Percentiles rank a stretch among this genome's conserved stretches.
phyloP scores from a whole-genome alignment of 768 basidiomycete species.

The Mycena amicta region DNA sequence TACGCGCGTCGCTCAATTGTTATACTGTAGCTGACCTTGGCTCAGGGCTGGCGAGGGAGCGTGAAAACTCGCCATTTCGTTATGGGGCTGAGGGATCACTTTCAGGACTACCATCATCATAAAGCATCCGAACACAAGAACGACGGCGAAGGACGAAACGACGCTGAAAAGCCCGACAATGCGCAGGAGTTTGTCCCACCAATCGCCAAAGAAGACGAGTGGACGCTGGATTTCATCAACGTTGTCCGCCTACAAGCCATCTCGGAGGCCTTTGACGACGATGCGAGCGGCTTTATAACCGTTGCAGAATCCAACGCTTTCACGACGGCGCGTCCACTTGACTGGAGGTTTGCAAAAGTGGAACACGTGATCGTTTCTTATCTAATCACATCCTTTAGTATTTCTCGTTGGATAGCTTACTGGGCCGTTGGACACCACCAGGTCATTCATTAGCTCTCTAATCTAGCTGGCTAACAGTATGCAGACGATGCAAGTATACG shows the following conservation, averaged over 20 bases:
- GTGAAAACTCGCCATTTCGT: neutral
- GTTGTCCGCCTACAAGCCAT: neutral
- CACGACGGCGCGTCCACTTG: neutral
- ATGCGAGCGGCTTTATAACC: neutral
- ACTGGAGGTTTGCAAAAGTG: neutral
- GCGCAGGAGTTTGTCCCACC: neutral
- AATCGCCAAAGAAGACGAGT: neutral
- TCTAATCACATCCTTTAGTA: neutral
- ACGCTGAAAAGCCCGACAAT: neutral
- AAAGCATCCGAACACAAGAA: neutral
- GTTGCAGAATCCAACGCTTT: neutral
- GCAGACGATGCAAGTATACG: constrained; percentile 4
- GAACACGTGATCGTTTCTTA: neutral
- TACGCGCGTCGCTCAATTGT: too few relatives aligned
- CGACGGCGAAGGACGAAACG: too few relatives aligned
- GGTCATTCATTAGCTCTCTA: too few relatives aligned
- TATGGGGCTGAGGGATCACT: neutral
- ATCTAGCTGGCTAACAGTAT: too few relatives aligned
- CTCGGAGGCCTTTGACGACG: neutral
- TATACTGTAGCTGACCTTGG: too few relatives aligned
- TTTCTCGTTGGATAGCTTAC: constrained; percentile 16
- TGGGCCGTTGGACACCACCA: constrained; percentile 14
- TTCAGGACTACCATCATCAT: neutral
- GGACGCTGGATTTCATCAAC: neutral
- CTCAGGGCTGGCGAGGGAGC: neutral